These are phyloP conservation scores for Daldinia decipiens DNA, from an alignment of 495 filamentous ascomycete genomes.

Conservation along the genomic window DNA sequence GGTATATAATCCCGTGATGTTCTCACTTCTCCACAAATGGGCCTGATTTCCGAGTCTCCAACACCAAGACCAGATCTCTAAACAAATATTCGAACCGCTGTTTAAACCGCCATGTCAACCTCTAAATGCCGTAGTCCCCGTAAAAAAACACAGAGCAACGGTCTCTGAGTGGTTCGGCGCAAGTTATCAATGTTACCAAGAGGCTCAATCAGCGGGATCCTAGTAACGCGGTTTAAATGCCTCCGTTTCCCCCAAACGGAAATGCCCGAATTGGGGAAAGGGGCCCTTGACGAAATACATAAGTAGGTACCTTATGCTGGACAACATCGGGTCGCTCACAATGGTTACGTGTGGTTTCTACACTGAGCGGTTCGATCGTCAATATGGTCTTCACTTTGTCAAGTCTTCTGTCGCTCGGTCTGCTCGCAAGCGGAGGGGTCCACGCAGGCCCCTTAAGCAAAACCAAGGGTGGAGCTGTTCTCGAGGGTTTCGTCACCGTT, in stretches of 20 bases:
- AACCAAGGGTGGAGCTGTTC: slow-evolving; percentile 5
- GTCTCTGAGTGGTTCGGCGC: not conserved
- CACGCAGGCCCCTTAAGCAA: slow-evolving; percentile 8
- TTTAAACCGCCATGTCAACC: not conserved
- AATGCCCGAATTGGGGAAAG: slow-evolving; percentile 29
- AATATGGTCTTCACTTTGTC: slow-evolving; percentile 26
- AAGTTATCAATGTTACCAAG: slow-evolving; percentile 27
- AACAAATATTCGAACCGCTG: not conserved
- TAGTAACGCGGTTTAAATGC: slow-evolving; percentile 24
- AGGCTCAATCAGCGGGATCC: slow-evolving; percentile 31
- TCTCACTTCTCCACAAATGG: not conserved
- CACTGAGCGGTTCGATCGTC: not conserved
- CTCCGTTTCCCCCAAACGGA: slow-evolving; percentile 35
- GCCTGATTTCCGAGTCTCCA: not conserved
- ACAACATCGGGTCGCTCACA: not conserved
- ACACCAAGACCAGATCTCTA: not conserved
- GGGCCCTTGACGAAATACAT: slow-evolving; percentile 19
- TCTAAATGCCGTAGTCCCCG: not conserved
- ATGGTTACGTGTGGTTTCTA: not conserved
- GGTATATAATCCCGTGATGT: not conserved
- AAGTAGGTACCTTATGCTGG: slow-evolving; percentile 19
- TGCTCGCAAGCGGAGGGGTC: slow-evolving; percentile 22
- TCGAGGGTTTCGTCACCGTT: slow-evolving; percentile 59
- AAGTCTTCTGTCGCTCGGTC: slow-evolving; percentile 27
- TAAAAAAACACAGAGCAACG: not conserved